These are phyloP conservation scores for Aspergillus novoparasiticus DNA, from an alignment of 2,329 filamentous ascomycete genomes.

Conservation along the genomic window DNA sequence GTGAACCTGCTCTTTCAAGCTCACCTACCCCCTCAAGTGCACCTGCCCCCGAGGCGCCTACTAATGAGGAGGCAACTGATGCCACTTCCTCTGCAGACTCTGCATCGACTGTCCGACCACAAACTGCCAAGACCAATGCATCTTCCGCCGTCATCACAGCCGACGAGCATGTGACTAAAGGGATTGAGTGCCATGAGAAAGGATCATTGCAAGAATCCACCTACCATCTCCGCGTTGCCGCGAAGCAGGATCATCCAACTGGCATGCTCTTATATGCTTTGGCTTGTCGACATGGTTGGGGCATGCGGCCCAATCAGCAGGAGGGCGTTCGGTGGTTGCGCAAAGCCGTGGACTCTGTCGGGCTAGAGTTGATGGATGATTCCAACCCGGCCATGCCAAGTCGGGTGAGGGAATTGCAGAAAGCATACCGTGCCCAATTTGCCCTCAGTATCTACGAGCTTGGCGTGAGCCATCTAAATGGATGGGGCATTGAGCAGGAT, in stretches of 20 bases:
- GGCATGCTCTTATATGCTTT: constrained; percentile 96
- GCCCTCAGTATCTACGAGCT: constrained; percentile 95
- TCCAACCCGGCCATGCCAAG: constrained; percentile 54
- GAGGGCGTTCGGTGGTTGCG: constrained; percentile 92
- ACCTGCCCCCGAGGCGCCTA: constrained; percentile 11
- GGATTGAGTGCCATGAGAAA: constrained; percentile 84
- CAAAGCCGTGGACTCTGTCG: constrained; percentile 83
- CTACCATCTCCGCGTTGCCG: constrained; percentile 89
- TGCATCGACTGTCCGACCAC: constrained; percentile 63
- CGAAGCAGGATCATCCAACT: constrained; percentile 81
- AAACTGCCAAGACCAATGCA: constrained; percentile 33
- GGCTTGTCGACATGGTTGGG: constrained; percentile 95
- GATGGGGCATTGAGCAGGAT: constrained; percentile 95
- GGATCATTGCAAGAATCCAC: constrained; percentile 91
- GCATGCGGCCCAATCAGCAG: constrained; percentile 86
- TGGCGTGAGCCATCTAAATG: constrained; percentile 95
- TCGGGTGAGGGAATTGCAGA: constrained; percentile 66
- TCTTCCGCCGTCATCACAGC: constrained; percentile 44
- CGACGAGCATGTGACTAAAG: constrained; percentile 87
- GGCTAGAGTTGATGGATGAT: constrained; percentile 80
- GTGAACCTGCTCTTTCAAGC: not conserved
- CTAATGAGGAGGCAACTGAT: constrained; percentile 36
- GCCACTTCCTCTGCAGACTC: constrained; percentile 60
- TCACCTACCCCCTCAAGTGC: not conserved
- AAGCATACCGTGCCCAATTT: constrained; percentile 88